Conservation (phyloP, 768 basidiomycete species). For the Collybia mongolica region DNA sequence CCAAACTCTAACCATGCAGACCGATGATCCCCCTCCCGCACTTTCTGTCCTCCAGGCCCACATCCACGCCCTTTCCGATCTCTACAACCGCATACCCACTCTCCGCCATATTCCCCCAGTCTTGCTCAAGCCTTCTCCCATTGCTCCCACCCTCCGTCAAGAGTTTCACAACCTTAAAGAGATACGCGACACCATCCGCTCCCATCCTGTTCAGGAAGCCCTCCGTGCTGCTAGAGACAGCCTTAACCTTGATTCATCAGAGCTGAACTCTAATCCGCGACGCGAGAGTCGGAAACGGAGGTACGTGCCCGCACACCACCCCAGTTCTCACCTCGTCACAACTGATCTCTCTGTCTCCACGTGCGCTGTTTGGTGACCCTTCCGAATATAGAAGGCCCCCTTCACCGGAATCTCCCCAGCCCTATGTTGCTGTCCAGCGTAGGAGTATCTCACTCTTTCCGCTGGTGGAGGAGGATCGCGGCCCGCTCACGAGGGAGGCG, state of each 20-base stretch:
- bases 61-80: slow-evolving; percentile 45
- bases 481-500: slow-evolving; percentile 40
- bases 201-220: slow-evolving; percentile 57
- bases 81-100: slow-evolving; percentile 41
- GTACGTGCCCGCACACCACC: slow-evolving; percentile 33
- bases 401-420: slow-evolving; percentile 61
- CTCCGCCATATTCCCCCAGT: slow-evolving; percentile 45
- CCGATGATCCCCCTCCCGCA: slow-evolving; percentile 24
- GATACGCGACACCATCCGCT: slow-evolving; percentile 45
- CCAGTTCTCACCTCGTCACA: not conserved
- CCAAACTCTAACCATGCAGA: slow-evolving; percentile 9
- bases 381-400: slow-evolving; percentile 38
- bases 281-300: slow-evolving; percentile 56
- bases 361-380: not conserved
- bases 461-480: slow-evolving; percentile 28
- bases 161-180: slow-evolving; percentile 48
- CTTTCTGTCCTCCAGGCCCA: slow-evolving; percentile 31
- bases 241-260: slow-evolving; percentile 48
- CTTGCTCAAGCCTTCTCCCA: slow-evolving; percentile 38
- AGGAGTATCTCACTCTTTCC: slow-evolving; percentile 42
- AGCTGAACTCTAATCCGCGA: slow-evolving; percentile 42
- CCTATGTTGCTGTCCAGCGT: slow-evolving; percentile 47
- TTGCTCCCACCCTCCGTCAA: slow-evolving; percentile 18
- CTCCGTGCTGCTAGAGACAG: slow-evolving; percentile 55
- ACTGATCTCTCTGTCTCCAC: not conserved